Base-by-base conservation (phyloP, 192 early-diverging fungal genomes). In the Coemansia aciculifera region DNA sequence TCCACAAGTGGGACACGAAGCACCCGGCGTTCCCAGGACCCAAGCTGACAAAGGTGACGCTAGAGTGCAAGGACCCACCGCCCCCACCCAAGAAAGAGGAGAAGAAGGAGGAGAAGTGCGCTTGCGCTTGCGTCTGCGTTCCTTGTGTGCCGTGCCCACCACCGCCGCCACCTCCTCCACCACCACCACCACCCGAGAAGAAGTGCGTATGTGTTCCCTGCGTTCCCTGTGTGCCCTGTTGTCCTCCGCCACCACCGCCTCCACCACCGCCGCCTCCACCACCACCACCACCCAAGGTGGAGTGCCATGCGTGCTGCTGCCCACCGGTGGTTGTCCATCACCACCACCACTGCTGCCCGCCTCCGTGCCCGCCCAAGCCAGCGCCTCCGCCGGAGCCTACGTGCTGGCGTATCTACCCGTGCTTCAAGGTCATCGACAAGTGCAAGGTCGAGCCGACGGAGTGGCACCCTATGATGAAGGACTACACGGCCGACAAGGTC, bases 21-120 rank as follows among this genome's bases (percentile, higher is more conserved):
- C 80, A 83, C 46, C 80, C 80, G 66, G 54, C 80, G 59, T 83
- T 83, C 63, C 80, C 80, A 4, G 80, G 80, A 2, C 74, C 80
- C 64, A 83, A 77, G 75, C 72, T 78, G 43, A 73, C 74, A 39
- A 81, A 81, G 48, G 79, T 81, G 12, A 64, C 56, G 37, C 66
- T 81, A 17, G 79, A 81, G 62, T 81, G 79, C 79, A 76, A 75
- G 77, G 72, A 46, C 44, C 68, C 75, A 56, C 34, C 48, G 56
- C 68, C 75, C 54, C 34, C 48, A 24, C 40, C 54, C 49, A 66
- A 69, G 37, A 57, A 68, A 29, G 68, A 66, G 32, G 48, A 66
- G 52, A 67, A 74, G 34, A 56, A 72, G 62, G 69, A 78, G 23
- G 66, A 67, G 36, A 64, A 48, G 49, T 66, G 64, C 49, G 23